Conservation (phyloP, 2,329 filamentous ascomycete species). For the Claviceps citrina region DNA sequence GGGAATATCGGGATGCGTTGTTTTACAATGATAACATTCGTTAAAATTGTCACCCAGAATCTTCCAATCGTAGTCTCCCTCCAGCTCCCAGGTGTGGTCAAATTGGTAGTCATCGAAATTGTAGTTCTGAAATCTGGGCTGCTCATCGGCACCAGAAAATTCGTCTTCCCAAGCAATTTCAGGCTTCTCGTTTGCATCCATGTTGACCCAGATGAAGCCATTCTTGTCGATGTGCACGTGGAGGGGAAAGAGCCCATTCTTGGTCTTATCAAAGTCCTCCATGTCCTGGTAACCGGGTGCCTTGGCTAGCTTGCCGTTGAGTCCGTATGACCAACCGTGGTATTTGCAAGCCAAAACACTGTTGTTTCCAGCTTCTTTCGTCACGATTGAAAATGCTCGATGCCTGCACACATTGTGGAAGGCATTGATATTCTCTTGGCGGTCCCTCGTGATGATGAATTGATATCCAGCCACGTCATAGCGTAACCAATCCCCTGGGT, state of each 20-base stretch:
- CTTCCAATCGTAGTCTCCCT: constrained; percentile 45
- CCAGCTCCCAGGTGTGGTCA: constrained; percentile 42
- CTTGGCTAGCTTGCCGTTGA: constrained; percentile 41
- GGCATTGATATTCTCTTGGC: constrained; percentile 35
- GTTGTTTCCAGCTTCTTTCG: constrained; percentile 32
- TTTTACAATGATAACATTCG: constrained; percentile 49
- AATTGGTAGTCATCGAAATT: constrained; percentile 39
- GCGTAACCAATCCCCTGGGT: constrained; percentile 40
- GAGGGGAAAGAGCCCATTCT: constrained; percentile 41
- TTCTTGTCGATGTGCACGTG: constrained; percentile 36
- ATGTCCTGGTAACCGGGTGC: constrained; percentile 43
- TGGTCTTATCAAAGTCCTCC: constrained; percentile 37
- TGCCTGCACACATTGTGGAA: constrained; percentile 51
- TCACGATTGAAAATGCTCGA: constrained; percentile 43
- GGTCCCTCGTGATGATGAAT: constrained; percentile 36
- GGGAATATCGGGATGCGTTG: constrained; percentile 42
- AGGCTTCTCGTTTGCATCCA: constrained; percentile 30
- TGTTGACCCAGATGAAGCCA: constrained; percentile 44
- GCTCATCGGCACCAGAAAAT: constrained; percentile 31
- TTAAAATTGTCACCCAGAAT: constrained; percentile 49
- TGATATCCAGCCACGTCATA: constrained; percentile 40
- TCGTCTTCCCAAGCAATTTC: constrained; percentile 37
- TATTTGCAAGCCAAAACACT: constrained; percentile 43
- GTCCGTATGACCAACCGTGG: constrained; percentile 47
- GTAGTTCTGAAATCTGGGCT: constrained; percentile 28